Evolutionary conservation across 140 eudicot genomes (phyloP).

Genomic region (Oenanthe javanica): DNA sequence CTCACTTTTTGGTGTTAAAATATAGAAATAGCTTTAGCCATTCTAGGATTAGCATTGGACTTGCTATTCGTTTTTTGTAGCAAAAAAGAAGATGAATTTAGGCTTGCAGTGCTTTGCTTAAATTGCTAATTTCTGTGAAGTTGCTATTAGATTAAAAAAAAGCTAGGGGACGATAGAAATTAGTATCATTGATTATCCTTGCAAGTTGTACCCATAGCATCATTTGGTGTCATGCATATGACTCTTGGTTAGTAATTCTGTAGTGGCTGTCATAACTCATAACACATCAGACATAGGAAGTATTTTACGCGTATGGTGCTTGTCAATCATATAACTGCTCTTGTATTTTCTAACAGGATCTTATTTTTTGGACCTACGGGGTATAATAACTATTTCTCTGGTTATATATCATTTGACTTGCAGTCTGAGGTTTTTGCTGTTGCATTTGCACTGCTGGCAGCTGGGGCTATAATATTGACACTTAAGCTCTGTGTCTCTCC

Average conservation of each 20-base stretch:
- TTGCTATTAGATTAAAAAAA: neutral
- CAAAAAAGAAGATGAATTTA: neutral
- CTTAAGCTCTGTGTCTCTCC: conserved; percentile 43
- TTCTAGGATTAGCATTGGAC: no score
- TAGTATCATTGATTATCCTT: neutral
- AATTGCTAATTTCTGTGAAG: neutral
- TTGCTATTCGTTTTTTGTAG: neutral
- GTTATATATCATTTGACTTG: neutral
- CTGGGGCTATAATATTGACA: conserved; percentile 90
- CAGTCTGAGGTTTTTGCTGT: conserved; percentile 96
- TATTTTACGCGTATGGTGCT: neutral
- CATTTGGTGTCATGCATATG: neutral
- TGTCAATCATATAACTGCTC: neutral
- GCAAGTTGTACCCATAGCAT: neutral
- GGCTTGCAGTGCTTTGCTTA: neutral
- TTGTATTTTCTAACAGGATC: neutral
- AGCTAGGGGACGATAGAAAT: neutral
- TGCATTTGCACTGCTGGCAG: conserved; percentile 91
- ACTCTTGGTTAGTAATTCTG: neutral
- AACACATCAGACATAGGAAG: neutral
- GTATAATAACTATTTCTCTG: neutral
- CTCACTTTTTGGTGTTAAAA: no score
- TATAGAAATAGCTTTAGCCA: no score
- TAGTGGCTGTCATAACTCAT: neutral
- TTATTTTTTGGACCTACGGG: neutral